A percentile compares a stretch with the other conserved stretches of the same genome.
These are phyloP conservation scores for Acacia crassicarpa DNA, from an alignment of 306 rosid species.

Conservation along the genomic window DNA sequence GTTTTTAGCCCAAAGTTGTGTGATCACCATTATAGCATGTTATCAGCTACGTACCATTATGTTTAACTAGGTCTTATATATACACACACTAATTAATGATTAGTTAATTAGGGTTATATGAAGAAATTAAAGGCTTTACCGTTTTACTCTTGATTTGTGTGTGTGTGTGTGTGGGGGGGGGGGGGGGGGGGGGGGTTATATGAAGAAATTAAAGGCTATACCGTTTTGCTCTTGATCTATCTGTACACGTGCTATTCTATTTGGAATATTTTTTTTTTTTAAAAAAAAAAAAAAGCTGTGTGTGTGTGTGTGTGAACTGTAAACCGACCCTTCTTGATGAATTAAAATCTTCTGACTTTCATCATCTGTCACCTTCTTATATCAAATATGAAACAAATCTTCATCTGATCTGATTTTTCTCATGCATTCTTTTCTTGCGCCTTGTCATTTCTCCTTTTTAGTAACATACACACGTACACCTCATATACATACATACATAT, in stretches of 20 bases:
- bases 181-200: too few relatives aligned
- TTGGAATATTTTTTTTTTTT: too few relatives aligned
- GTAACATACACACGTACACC: neutral
- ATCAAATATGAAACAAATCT: slow-evolving; percentile 5
- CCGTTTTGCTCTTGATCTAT: neutral
- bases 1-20: too few relatives aligned
- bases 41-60: neutral
- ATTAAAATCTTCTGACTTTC: neutral
- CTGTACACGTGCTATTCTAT: neutral
- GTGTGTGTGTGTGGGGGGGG: too few relatives aligned
- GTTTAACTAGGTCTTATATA: neutral
- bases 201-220: too few relatives aligned
- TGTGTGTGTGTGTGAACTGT: neutral
- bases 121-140: neutral
- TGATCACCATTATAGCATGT: too few relatives aligned
- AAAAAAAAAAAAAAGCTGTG: too few relatives aligned
- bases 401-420: neutral
- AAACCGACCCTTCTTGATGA: neutral
- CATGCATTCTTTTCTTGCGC: slow-evolving; percentile 6
- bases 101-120: neutral
- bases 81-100: neutral
- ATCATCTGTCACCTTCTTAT: neutral
- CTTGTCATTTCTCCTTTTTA: neutral
- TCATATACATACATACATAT: too few relatives aligned
- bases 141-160: too few relatives aligned